Conservation (phyloP, 257 asterid species). For the Salvia splendens region DNA sequence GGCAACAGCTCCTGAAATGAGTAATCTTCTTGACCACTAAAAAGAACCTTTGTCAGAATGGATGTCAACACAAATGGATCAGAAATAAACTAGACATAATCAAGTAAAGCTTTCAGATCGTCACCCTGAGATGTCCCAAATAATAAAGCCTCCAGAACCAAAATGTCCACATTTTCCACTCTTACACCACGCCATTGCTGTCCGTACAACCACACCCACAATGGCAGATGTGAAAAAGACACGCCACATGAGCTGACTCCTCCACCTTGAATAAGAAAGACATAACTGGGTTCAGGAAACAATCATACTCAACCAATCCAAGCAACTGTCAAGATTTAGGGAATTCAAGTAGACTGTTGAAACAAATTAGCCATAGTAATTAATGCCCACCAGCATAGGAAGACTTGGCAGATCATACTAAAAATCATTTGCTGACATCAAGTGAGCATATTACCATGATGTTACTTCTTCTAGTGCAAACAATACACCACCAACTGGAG, state of each 20-base stretch:
- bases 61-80: constrained; percentile 30
- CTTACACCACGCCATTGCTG: constrained; percentile 97
- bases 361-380: neutral
- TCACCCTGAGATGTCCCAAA: constrained; percentile 96
- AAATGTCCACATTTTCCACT: constrained; percentile 99
- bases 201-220: constrained; percentile 95
- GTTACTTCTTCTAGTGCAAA: constrained; percentile 99
- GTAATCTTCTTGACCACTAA: constrained; percentile 99
- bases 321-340: neutral
- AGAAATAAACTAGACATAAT: constrained; percentile 33
- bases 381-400: neutral
- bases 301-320: constrained; percentile 21
- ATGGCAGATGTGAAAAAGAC: constrained; percentile 97
- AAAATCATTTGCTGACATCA: constrained; percentile 14
- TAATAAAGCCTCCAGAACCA: constrained; percentile 97
- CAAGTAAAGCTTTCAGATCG: constrained; percentile 40
- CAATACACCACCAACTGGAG: constrained; percentile 99
- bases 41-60: constrained; percentile 44
- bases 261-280: constrained; percentile 73
- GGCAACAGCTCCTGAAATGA: constrained; percentile 92
- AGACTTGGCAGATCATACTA: neutral
- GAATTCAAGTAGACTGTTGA: constrained; percentile 7
- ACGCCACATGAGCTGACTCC: constrained; percentile 99
- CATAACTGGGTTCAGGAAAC: constrained; percentile 20
- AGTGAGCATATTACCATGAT: constrained; percentile 67